phyloP scores from a whole-genome alignment of 2,329 filamentous ascomycete species.

The Pseudofabraea citricarpa region DNA sequence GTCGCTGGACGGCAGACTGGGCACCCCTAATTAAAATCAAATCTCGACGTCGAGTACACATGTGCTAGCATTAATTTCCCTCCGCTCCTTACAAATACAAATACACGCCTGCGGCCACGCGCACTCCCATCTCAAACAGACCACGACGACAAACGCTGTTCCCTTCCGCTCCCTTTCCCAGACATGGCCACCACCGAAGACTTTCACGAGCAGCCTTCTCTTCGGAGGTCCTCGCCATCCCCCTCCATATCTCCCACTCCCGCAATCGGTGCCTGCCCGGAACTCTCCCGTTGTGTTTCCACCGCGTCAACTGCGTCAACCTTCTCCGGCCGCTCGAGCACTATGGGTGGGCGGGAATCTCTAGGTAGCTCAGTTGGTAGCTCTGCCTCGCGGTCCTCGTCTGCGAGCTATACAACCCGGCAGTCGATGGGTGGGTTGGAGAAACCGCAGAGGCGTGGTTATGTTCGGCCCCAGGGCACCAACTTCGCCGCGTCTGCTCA shows the following conservation, averaged over 20 bases:
- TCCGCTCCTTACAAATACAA: not conserved
- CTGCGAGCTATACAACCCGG: conserved; percentile 45
- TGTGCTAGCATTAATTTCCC: too few relatives aligned
- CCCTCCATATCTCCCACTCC: conserved; percentile 58
- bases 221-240: conserved; percentile 49
- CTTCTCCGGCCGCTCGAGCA: conserved; percentile 35
- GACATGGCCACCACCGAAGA: conserved; percentile 36
- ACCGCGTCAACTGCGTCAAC: conserved; percentile 45
- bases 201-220: conserved; percentile 20
- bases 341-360: conserved; percentile 46
- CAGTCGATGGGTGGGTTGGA: conserved; percentile 38
- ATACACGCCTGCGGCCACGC: not conserved
- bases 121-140: not conserved
- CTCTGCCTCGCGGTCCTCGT: conserved; percentile 56
- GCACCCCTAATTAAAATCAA: too few relatives aligned
- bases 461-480: conserved; percentile 30
- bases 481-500: conserved; percentile 85
- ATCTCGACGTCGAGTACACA: too few relatives aligned
- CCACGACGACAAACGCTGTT: too few relatives aligned
- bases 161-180: conserved; percentile 9
- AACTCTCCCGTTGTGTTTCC: conserved; percentile 61
- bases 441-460: conserved; percentile 32
- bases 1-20: too few relatives aligned
- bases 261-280: conserved; percentile 53
- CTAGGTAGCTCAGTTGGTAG: conserved; percentile 48